phyloP scores from a whole-genome alignment of 2,329 filamentous ascomycete species.

The Colletotrichum brevisporum region DNA sequence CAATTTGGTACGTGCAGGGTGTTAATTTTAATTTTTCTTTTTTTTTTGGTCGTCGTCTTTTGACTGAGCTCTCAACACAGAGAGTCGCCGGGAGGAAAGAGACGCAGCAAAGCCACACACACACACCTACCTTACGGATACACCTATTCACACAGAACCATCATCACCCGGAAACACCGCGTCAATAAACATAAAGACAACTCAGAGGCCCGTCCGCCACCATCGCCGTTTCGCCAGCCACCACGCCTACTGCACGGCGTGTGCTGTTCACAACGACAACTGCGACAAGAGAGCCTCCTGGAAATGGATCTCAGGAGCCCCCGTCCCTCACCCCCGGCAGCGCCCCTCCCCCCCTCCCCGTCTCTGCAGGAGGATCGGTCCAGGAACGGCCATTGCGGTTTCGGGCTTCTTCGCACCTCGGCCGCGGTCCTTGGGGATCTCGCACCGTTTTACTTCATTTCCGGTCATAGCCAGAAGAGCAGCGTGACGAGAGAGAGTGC shows the following conservation, averaged over 20 bases:
- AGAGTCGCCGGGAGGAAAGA: no score
- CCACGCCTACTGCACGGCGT: no score
- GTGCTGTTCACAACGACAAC: neutral
- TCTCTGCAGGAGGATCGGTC: slow-evolving; percentile 6
- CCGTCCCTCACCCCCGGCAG: neutral
- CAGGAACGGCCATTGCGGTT: slow-evolving; percentile 18
- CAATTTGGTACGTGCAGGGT: slow-evolving; percentile 27
- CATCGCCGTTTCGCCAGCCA: no score
- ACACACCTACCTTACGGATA: no score
- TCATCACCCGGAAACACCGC: neutral
- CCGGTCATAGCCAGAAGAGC: slow-evolving; percentile 6
- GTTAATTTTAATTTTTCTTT: slow-evolving; percentile 14
- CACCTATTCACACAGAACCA: neutral
- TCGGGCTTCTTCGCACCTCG: slow-evolving; percentile 17
- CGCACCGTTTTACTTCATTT: slow-evolving; percentile 8
- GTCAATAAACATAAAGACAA: no score
- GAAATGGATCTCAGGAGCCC: neutral
- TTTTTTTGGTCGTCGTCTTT: neutral
- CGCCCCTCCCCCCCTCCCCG: no score
- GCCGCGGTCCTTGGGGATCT: neutral
- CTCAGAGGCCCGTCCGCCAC: no score
- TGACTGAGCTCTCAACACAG: neutral
- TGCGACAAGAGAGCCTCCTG: neutral
- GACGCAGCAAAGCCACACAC: no score
- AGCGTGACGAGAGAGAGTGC: no score